Evolutionary conservation across 768 basidiomycete species (phyloP), one percentile per base, ranked within the genome.

Genomic region (Suillus brevipes): DNA sequence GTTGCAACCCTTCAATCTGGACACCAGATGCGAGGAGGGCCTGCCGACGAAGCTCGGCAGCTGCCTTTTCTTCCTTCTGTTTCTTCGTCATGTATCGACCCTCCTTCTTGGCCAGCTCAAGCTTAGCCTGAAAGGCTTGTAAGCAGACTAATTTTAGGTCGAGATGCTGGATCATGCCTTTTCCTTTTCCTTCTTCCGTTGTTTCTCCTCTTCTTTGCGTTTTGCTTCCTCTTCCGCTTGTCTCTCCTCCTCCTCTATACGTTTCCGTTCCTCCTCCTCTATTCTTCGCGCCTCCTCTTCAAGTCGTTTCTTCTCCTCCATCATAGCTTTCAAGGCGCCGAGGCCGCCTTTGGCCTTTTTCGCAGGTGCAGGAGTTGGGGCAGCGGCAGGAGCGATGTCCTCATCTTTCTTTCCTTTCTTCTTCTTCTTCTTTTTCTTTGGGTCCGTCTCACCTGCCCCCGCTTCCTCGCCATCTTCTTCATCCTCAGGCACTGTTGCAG

Each of bases 61-160:
- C 91, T 25, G 91, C 92, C 70, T 85, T 89, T 75, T 98, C 96
- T 72, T 94, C 91, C 77, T 95, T 97, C 76, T 99, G 96, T 78
- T 96, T 97, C 77, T 97, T 95, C n/a, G 97, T 99, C 59, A 99
- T 83, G 31, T 97, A 80, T 55, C 91, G 87, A 28, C 97, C 97
- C 79, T 99, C 96, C 75, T 95, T 97, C 84, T 92, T 94, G 16
- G 92, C 89, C 60, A 91, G 75, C 70, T 97, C 96, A 60, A 88
- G 88, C 78, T 97, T 97, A 53, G 87, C 90, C 95, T 96, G 61
- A 58, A 53, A 55, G 18, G 36, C n/a, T 12, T 49, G 40, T 61
- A 45, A 65, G 61, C 49, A 36, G 10, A 58, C 55, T 16, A 58
- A 38, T 20, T 20, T n/a, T 7, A 10, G 9, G 38, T 20, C 10